phyloP scores from a whole-genome alignment of 78 protist genomes.

The Protostelium mycophagum region DNA sequence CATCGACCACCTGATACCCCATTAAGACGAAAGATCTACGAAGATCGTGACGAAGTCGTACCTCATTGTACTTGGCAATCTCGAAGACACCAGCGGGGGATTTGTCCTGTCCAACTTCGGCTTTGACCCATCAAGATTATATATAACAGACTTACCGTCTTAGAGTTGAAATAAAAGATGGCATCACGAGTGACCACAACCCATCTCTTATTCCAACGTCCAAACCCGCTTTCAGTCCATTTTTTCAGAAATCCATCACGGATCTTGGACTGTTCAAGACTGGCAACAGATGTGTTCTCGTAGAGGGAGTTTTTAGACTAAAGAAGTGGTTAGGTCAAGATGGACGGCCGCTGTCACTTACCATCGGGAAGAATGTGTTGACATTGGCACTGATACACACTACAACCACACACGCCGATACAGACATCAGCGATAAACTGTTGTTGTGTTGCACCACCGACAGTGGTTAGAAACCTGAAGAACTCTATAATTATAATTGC shows the following conservation, averaged over 20 bases:
- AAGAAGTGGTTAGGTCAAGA: no score
- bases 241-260: neutral
- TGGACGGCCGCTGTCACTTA: no score
- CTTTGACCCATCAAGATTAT: no score
- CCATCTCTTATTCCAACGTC: neutral
- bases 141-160: no score
- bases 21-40: neutral
- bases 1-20: neutral
- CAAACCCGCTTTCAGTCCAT: neutral
- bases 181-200: neutral
- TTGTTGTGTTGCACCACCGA: no score
- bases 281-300: neutral
- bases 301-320: neutral
- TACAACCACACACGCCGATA: no score
- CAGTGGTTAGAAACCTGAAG: no score
- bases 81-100: neutral
- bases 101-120: neutral
- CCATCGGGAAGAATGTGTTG: no score
- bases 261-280: neutral
- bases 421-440: no score
- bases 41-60: neutral
- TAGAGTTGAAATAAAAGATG: neutral
- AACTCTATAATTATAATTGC: no score
- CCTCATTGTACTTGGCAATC: neutral
- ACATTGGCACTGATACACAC: no score